A percentile compares a stretch with the other conserved stretches of the same genome.
Conservation (phyloP, 495 filamentous ascomycete genomes). For the Daldinia grandis region DNA sequence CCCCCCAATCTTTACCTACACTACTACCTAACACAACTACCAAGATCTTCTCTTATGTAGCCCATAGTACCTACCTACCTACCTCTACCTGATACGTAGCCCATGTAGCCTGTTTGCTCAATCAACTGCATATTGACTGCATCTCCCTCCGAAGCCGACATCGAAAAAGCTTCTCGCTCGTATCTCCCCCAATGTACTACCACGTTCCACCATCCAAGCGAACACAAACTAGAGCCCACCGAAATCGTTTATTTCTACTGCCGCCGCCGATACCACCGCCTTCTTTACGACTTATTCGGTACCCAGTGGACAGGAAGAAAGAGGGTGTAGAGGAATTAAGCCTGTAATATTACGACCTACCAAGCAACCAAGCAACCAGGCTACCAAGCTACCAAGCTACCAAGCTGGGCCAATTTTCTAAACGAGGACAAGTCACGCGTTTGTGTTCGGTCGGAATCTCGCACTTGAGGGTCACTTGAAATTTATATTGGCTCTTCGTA, state of each 20-base stretch:
- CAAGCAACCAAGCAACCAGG: neutral
- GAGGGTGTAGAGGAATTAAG: slow-evolving; percentile 35
- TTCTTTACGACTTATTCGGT: slow-evolving; percentile 20
- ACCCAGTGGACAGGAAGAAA: slow-evolving; percentile 20
- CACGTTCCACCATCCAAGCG: slow-evolving; percentile 34
- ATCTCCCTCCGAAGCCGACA: slow-evolving; percentile 11
- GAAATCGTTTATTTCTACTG: slow-evolving; percentile 20
- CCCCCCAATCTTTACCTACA: slow-evolving; percentile 22
- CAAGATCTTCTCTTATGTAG: slow-evolving; percentile 10
- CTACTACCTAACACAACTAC: neutral
- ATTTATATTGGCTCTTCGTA: slow-evolving; percentile 36
- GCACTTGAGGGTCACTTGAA: slow-evolving; percentile 29
- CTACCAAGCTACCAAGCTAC: too few relatives aligned
- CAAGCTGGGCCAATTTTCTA: slow-evolving; percentile 20
- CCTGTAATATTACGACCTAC: slow-evolving; percentile 25
- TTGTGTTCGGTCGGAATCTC: slow-evolving; percentile 25
- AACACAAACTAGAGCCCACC: slow-evolving; percentile 24
- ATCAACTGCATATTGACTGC: slow-evolving; percentile 15
- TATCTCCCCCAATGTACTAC: slow-evolving; percentile 37
- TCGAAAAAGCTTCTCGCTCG: slow-evolving; percentile 13
- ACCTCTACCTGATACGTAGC: neutral
- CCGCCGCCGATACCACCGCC: slow-evolving; percentile 12
- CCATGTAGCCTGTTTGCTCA: slow-evolving; percentile 25
- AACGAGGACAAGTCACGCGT: slow-evolving; percentile 30
- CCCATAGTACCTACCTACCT: neutral